A percentile compares a stretch with the other conserved stretches of the same genome.
Conservation (phyloP, 176 grass and related monocot genomes). For the Avena sativa region DNA sequence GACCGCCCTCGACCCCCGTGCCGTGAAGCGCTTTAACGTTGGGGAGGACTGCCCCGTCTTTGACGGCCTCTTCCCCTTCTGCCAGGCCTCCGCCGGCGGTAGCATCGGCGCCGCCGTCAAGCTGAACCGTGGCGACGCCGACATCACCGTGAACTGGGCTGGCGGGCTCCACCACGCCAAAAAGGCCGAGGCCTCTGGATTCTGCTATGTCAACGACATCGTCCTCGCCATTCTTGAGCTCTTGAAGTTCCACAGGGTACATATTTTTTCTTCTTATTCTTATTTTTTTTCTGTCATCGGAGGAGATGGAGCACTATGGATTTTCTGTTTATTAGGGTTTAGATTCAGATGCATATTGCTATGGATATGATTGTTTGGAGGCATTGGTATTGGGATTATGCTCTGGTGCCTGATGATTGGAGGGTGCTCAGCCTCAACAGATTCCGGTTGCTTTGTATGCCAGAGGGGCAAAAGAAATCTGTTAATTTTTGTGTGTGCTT, state of each 20-base stretch:
- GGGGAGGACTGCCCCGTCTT: slow-evolving; percentile 95
- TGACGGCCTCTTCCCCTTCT: slow-evolving; percentile 85
- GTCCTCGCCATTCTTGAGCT: slow-evolving; percentile 92
- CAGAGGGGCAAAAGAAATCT: not conserved
- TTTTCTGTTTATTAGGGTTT: slow-evolving; percentile 5
- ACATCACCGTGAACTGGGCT: slow-evolving; percentile 91
- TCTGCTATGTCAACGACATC: slow-evolving; percentile 93
- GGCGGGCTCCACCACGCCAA: slow-evolving; percentile 93
- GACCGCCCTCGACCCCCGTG: slow-evolving; percentile 30
- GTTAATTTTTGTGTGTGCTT: not conserved
- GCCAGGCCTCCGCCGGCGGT: slow-evolving; percentile 76
- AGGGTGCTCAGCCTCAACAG: not conserved
- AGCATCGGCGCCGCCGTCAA: slow-evolving; percentile 90
- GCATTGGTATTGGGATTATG: not conserved
- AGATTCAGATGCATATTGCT: slow-evolving; percentile 26
- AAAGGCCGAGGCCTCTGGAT: slow-evolving; percentile 84
- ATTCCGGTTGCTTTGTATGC: slow-evolving; percentile 6
- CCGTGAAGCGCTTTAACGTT: slow-evolving; percentile 83
- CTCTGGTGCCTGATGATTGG: not conserved
- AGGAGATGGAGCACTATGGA: not conserved
- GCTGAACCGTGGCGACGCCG: slow-evolving; percentile 78
- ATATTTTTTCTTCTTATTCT: not conserved
- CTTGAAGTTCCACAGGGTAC: slow-evolving; percentile 79
- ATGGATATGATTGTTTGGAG: slow-evolving; percentile 14
- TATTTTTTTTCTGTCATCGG: not conserved